These are phyloP conservation scores for Pichia cephalocereana DNA, from an alignment of 805 yeast species.

Conservation along the genomic window DNA sequence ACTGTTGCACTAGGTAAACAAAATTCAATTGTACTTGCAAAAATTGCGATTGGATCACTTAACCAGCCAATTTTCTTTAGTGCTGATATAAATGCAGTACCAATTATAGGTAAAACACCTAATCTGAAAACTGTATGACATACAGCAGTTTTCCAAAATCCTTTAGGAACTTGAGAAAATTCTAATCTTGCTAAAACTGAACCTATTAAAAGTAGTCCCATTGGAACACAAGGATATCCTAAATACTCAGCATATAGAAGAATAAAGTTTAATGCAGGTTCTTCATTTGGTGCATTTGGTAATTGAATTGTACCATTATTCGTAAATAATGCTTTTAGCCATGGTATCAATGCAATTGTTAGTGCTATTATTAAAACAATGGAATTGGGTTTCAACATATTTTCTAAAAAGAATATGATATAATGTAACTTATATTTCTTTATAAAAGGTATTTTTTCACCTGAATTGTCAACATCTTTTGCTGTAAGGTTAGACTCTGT, in stretches of 20 bases:
- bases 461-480: constrained; percentile 1
- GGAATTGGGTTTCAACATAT: constrained; percentile 41
- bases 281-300: constrained; percentile 37
- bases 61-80: constrained; percentile 43
- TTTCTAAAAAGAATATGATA: constrained; percentile 30
- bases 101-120: constrained; percentile 42
- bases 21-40: constrained; percentile 38
- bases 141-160: constrained; percentile 49
- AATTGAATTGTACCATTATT: constrained; percentile 20
- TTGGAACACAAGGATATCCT: constrained; percentile 46
- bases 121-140: constrained; percentile 34
- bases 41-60: constrained; percentile 29
- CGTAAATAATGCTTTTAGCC: constrained; percentile 39
- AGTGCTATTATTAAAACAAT: constrained; percentile 36
- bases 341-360: constrained; percentile 45
- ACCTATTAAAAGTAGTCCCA: constrained; percentile 44
- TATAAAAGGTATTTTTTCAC: constrained; percentile 21
- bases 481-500: constrained; percentile 24
- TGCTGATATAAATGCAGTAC: constrained; percentile 41
- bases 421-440: constrained; percentile 22
- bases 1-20: constrained; percentile 51
- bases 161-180: constrained; percentile 35
- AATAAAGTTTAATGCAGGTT: constrained; percentile 47
- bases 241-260: constrained; percentile 40
- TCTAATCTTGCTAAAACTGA: constrained; percentile 45